phyloP scores from a whole-genome alignment of 768 basidiomycete species.

The Leucocoprinus sp. region DNA sequence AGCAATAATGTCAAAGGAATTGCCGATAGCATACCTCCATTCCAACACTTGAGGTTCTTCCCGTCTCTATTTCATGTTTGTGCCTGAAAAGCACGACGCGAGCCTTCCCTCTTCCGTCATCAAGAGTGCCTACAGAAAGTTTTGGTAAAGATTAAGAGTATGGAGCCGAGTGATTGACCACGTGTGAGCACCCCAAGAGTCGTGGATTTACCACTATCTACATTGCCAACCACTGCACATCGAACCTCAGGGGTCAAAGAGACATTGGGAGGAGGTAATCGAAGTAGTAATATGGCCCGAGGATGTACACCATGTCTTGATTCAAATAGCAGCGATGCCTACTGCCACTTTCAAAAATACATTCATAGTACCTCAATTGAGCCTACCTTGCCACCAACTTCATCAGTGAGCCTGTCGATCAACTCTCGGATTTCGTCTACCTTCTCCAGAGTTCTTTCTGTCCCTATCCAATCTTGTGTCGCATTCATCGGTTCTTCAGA shows the following conservation, averaged over 20 bases:
- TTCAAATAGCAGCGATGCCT: constrained; percentile 55
- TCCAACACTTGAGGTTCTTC: constrained; percentile 90
- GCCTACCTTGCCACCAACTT: constrained; percentile 72
- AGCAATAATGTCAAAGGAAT: background rate
- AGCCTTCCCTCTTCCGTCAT: constrained; percentile 75
- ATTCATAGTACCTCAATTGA: background rate
- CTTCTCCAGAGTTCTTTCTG: constrained; percentile 40
- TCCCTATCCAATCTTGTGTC: constrained; percentile 49
- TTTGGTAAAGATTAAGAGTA: constrained; percentile 1
- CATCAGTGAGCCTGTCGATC: constrained; percentile 56
- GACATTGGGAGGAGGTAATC: constrained; percentile 69
- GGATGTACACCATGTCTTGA: constrained; percentile 34
- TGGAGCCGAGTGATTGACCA: constrained; percentile 35
- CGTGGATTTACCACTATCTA: constrained; percentile 90
- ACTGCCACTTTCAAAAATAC: background rate
- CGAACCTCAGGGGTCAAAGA: constrained; percentile 85
- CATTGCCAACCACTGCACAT: constrained; percentile 94
- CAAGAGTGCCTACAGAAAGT: constrained; percentile 47
- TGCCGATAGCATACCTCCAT: constrained; percentile 65
- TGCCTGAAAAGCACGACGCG: constrained; percentile 91
- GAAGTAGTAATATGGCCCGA: constrained; percentile 53
- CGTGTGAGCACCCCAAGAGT: constrained; percentile 93
- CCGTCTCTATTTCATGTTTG: constrained; percentile 96
- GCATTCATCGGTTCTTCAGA: constrained; percentile 40
- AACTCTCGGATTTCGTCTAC: constrained; percentile 56